Evolutionary conservation across 495 filamentous ascomycete species (phyloP).

Genomic region (Tuber brumale): DNA sequence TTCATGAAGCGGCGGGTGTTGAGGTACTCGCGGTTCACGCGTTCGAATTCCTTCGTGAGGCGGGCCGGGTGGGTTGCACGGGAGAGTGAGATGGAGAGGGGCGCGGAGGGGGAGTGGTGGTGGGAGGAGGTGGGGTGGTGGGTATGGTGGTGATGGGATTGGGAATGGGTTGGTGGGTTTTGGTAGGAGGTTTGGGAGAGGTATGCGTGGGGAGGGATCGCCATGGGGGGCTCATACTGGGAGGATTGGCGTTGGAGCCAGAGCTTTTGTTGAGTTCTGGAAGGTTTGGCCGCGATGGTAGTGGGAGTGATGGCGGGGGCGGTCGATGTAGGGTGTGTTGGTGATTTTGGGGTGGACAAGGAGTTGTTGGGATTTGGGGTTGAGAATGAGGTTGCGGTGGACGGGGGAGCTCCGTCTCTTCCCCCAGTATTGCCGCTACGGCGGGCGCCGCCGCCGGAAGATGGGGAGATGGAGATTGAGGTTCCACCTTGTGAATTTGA

Average conservation of each 20-base stretch:
- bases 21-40: conserved; percentile 58
- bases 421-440: not conserved
- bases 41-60: conserved; percentile 54
- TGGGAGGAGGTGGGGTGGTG: conserved; percentile 20
- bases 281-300: conserved; percentile 34
- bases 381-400: not conserved
- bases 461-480: conserved; percentile 35
- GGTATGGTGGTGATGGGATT: conserved; percentile 46
- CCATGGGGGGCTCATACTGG: conserved; percentile 51
- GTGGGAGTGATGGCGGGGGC: conserved; percentile 14
- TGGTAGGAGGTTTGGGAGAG: not conserved
- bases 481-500: conserved; percentile 21
- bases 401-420: not conserved
- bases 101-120: not conserved
- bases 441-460: conserved; percentile 24
- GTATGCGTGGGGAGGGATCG: conserved; percentile 41
- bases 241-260: conserved; percentile 63
- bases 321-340: conserved; percentile 14
- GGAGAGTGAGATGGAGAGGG: not conserved
- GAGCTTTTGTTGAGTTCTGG: conserved; percentile 64
- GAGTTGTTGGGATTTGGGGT: not conserved
- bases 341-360: conserved; percentile 6
- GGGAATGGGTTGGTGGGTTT: conserved; percentile 43
- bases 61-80: conserved; percentile 38
- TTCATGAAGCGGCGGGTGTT: conserved; percentile 63